Evolutionary conservation across 768 basidiomycete species (phyloP), one percentile per base, ranked within the genome.

Genomic region (Leccinum barrowsii): DNA sequence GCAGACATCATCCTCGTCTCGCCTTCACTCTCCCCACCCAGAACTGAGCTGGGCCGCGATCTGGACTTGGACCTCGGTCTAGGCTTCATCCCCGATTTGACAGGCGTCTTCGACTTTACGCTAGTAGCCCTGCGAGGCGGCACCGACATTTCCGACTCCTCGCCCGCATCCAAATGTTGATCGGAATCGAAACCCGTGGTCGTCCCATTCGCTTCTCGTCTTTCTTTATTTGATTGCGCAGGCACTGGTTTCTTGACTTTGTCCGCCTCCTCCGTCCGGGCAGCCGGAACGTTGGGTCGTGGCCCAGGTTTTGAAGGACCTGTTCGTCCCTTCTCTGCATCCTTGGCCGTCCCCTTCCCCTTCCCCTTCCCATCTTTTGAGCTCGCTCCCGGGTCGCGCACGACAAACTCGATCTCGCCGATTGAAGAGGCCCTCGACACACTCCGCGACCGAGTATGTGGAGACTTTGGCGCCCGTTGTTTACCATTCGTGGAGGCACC

Each of bases 31-130:
- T 56, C 56, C 11, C 13, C 57, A 6, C 30, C 49, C 1, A 19
- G 7, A 7, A 34, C 35, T 2, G 53, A 58, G 24, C 17, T 13
- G 17, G 66, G 47, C 42, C 13, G 17, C 6, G 66, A 51, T 10
- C n/a, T 46, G 4, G 62, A 57, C 22, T 58, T 57, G 3, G 67
- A 61, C 19, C 50, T 65, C 6, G 63, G 59, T 42, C 63, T 64
- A 30, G 64, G 66, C 28, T 63, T 72, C 70, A 72, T 72, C 8
- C 64, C 64, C 2, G 66, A 66, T 40, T 63, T 70, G 54, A 72
- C 54, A 11, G 70, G 67, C 0, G 70, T 72, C 19, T 5, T 50
- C 5, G 58, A 54, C 7, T 24, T 55, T 7, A 32, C 13, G 12
- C 22, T 55, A 30, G 35, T 11, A 0, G 32, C 6, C 49, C 50